Evolutionary conservation across 768 basidiomycete species (phyloP), one percentile per base, ranked within the genome.

Genomic region (Leccinellum luteum): DNA sequence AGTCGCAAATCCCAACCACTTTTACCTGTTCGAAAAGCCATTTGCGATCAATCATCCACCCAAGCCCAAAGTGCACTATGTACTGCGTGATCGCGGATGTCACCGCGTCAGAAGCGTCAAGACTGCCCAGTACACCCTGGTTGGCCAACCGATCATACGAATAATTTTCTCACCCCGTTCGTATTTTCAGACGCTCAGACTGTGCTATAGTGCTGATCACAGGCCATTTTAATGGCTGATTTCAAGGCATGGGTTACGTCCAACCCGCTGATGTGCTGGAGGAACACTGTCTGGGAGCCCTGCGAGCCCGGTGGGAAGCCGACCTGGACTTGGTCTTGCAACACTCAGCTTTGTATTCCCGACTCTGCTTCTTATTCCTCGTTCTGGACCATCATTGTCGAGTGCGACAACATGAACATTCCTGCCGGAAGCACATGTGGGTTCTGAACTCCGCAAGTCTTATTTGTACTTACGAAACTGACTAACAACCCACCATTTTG

Each of bases 101-200:
- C n/a, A n/a, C n/a, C n/a, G 15, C 56, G 56, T n/a, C 59, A 60
- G 59, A 60, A 60, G 43, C 56, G 52, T 48, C 50, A 57, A 17
- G 49, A 51, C 12, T 35, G 21, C 15, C 28, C 21, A 27, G 34
- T 43, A 8, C 58, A 4, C n/a, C 27, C 56, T 0, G 44, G 6
- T 31, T 60, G 59, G 59, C 49, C 59, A 4, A 54, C 28, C 44
- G 48, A 60, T 1, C 47, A 58, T 12, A 13, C 9, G 17, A 34
- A 44, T 15, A 41, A 57, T 5, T 47, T 47, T 23, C 14, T 21
- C 4, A 60, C n/a, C 59, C 7, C 0, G 58, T 59, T 35, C 43
- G 58, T 59, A 27, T 27, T 51, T 13, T 30, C 21, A 6, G 13
- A 27, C 10, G 2, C 25, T 25, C 25, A 4, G 2, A 4, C 25